Conservation (phyloP, 768 basidiomycete genomes). For the Ramaria sp. region DNA sequence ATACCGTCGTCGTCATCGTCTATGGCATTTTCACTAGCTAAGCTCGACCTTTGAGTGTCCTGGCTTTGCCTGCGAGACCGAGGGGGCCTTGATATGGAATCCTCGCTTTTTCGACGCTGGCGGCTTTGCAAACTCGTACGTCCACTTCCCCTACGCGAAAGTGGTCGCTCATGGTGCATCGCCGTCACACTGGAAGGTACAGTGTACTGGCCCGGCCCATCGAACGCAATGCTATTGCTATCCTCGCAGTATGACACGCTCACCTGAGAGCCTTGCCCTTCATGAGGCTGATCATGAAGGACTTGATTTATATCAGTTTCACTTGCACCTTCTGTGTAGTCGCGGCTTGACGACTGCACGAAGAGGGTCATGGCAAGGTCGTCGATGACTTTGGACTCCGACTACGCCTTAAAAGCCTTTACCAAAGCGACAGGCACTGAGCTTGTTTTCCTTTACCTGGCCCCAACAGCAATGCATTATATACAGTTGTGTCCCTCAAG, state of each 20-base stretch:
- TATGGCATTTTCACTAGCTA: constrained; percentile 24
- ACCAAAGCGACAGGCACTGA: no score
- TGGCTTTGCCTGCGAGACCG: constrained; percentile 25
- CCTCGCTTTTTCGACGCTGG: constrained; percentile 2
- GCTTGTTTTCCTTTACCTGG: no score
- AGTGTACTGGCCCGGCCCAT: constrained; percentile 54
- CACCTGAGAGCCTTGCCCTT: constrained; percentile 61
- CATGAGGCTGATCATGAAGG: constrained; percentile 33
- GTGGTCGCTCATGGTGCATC: constrained; percentile 44
- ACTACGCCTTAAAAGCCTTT: background rate
- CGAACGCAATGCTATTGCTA: constrained; percentile 54
- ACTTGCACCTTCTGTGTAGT: constrained; percentile 85
- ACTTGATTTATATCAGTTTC: constrained; percentile 60
- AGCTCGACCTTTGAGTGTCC: constrained; percentile 22
- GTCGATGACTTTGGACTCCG: background rate
- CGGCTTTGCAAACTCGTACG: constrained; percentile 8
- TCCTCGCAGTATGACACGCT: constrained; percentile 46
- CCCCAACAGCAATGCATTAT: no score
- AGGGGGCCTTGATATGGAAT: constrained; percentile 28
- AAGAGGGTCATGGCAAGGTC: no score
- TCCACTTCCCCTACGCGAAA: constrained; percentile 5
- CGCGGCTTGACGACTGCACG: constrained; percentile 22
- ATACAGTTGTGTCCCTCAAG: no score
- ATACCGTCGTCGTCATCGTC: constrained; percentile 17
- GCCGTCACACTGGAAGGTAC: constrained; percentile 60